These are phyloP conservation scores for Patellifolia procumbens DNA, from an alignment of 179 eudicot genomes.

Conservation along the genomic window DNA sequence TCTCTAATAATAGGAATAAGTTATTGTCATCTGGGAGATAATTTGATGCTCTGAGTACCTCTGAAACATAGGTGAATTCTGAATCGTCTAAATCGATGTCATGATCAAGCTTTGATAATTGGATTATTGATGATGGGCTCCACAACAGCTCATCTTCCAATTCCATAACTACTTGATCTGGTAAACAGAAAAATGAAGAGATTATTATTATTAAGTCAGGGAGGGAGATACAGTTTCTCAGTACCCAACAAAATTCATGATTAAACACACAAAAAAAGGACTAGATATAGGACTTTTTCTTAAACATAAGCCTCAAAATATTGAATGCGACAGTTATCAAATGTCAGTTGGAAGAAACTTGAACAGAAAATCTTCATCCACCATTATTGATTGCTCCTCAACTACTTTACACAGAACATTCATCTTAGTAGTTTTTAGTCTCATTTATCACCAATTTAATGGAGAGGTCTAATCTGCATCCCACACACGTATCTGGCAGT, in stretches of 20 bases:
- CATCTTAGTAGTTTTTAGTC: not conserved
- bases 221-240: constrained; percentile 18
- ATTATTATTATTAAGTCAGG: constrained; percentile 3
- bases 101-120: constrained; percentile 25
- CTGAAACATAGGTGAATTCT: constrained; percentile 61
- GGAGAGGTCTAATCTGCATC: not conserved
- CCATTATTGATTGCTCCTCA: constrained; percentile 16
- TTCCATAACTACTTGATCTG: constrained; percentile 41
- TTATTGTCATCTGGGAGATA: constrained; percentile 53
- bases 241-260: not conserved
- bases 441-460: constrained; percentile 10
- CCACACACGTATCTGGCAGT: not conserved
- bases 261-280: constrained; percentile 15
- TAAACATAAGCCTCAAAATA: constrained; percentile 11
- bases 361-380: constrained; percentile 12
- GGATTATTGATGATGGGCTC: constrained; percentile 47
- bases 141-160: constrained; percentile 64
- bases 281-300: not conserved
- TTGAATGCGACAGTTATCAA: constrained; percentile 21
- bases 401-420: constrained; percentile 16
- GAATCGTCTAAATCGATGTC: constrained; percentile 38
- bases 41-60: constrained; percentile 58
- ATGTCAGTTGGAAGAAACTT: constrained; percentile 12
- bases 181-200: constrained; percentile 24
- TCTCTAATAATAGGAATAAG: constrained; percentile 57